Evolutionary conservation across 306 rosid genomes (phyloP).

Genomic region (Dalbergia cultrata): DNA sequence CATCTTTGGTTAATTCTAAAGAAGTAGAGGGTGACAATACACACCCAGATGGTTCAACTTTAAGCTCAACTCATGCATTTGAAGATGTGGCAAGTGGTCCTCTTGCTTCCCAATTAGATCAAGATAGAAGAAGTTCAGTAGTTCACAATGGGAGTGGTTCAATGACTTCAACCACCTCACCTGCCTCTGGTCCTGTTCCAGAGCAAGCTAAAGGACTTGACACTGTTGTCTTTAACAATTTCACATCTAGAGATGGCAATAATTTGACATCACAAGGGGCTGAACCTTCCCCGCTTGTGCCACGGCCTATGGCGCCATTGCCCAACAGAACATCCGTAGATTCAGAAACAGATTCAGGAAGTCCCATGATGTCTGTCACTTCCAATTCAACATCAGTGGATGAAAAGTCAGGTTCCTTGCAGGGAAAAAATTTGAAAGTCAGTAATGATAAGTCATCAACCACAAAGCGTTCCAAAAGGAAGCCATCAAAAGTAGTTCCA

Average conservation of each 20-base stretch:
- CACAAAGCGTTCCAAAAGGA: slow-evolving; percentile 51
- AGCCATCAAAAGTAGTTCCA: slow-evolving; percentile 60
- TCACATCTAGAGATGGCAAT: slow-evolving; percentile 30
- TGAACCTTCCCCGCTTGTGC: slow-evolving; percentile 47
- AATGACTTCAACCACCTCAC: slow-evolving; percentile 2
- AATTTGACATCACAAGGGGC: slow-evolving; percentile 45
- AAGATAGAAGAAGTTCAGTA: slow-evolving; percentile 43
- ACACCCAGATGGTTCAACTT: slow-evolving; percentile 47
- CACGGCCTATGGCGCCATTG: slow-evolving; percentile 44
- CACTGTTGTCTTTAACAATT: slow-evolving; percentile 33
- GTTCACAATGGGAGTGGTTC: slow-evolving; percentile 26
- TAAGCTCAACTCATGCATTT: slow-evolving; percentile 44
- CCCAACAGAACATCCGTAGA: slow-evolving; percentile 41
- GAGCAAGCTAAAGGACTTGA: slow-evolving; percentile 49
- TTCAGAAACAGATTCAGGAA: slow-evolving; percentile 41
- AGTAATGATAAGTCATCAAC: slow-evolving; percentile 39
- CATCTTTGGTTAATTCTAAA: slow-evolving; percentile 46
- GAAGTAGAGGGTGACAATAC: slow-evolving; percentile 34
- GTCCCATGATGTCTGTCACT: slow-evolving; percentile 42
- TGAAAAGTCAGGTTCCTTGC: slow-evolving; percentile 52
- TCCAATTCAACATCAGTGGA: slow-evolving; percentile 42
- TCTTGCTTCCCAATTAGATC: slow-evolving; percentile 43
- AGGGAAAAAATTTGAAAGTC: not conserved
- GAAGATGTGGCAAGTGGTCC: slow-evolving; percentile 49
- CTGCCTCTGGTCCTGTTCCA: slow-evolving; percentile 25